A percentile compares a stretch with the other conserved stretches of the same genome.
phyloP scores from a whole-genome alignment of 495 filamentous ascomycete genomes.

The Coniosporium apollinis region DNA sequence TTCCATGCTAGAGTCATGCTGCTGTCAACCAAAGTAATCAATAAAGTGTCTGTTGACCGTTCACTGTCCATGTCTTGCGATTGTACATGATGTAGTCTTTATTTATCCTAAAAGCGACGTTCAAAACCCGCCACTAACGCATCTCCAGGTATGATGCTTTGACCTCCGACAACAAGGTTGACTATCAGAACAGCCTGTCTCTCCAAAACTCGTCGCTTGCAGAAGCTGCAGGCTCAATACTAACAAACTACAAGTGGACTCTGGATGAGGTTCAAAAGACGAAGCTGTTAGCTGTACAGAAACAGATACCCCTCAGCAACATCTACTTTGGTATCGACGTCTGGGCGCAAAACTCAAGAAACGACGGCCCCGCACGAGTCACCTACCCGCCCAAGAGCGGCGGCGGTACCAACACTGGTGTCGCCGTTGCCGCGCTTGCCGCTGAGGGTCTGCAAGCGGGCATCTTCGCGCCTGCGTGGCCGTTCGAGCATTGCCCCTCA shows the following conservation, averaged over 20 bases:
- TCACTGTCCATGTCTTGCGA: no score
- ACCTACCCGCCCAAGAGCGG: slow-evolving; percentile 15
- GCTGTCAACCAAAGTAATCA: no score
- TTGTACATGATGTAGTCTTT: no score
- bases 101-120: no score
- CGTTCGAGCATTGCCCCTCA: slow-evolving; percentile 26
- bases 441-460: slow-evolving; percentile 18
- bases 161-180: slow-evolving; percentile 22
- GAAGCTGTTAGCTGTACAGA: slow-evolving; percentile 9
- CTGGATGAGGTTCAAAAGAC: slow-evolving; percentile 12
- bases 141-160: slow-evolving; percentile 28
- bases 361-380: slow-evolving; percentile 7
- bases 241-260: slow-evolving; percentile 30
- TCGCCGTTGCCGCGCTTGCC: slow-evolving; percentile 17
- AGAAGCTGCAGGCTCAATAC: slow-evolving; percentile 16
- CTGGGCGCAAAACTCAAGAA: slow-evolving; percentile 11
- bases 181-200: slow-evolving; percentile 28
- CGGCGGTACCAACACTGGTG: slow-evolving; percentile 18
- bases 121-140: no score
- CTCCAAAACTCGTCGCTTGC: slow-evolving; percentile 21
- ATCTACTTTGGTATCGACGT: slow-evolving; percentile 26
- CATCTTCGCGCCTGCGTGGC: slow-evolving; percentile 30
- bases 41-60: no score
- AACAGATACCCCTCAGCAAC: slow-evolving; percentile 9
- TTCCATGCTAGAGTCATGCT: no score